phyloP scores from a whole-genome alignment of 306 rosid species.

The Astragalus membranaceus region DNA sequence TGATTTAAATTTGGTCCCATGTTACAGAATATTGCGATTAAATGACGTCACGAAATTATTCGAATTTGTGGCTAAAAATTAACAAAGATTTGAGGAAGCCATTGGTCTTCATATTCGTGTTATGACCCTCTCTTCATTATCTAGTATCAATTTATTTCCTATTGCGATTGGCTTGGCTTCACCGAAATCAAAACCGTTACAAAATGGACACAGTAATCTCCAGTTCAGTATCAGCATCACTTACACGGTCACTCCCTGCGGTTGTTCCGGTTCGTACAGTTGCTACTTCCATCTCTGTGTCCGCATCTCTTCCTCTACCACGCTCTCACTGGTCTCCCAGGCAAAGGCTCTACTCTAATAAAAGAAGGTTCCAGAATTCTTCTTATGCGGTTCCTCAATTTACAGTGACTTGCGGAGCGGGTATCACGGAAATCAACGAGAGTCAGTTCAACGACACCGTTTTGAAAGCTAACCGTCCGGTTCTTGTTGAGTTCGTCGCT shows the following conservation, averaged over 20 bases:
- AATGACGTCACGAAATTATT: neutral
- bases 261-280: constrained; percentile 26
- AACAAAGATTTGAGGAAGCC: neutral
- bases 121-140: neutral
- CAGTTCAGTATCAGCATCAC: constrained; percentile 27
- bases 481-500: constrained; percentile 87
- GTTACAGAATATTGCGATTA: neutral
- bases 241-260: neutral
- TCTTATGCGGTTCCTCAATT: constrained; percentile 29
- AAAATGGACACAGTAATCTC: constrained; percentile 17
- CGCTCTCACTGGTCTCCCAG: constrained; percentile 7
- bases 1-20: neutral
- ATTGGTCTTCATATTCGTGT: neutral
- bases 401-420: constrained; percentile 38
- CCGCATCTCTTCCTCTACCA: constrained; percentile 15
- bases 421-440: constrained; percentile 54
- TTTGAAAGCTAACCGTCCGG: constrained; percentile 60
- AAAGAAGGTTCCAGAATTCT: neutral
- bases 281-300: constrained; percentile 15
- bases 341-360: constrained; percentile 11
- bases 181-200: neutral
- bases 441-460: constrained; percentile 53
- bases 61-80: neutral
- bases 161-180: neutral
- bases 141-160: neutral